Conservation (phyloP, 2,329 filamentous ascomycete genomes). For the Ophiostoma sp. region DNA sequence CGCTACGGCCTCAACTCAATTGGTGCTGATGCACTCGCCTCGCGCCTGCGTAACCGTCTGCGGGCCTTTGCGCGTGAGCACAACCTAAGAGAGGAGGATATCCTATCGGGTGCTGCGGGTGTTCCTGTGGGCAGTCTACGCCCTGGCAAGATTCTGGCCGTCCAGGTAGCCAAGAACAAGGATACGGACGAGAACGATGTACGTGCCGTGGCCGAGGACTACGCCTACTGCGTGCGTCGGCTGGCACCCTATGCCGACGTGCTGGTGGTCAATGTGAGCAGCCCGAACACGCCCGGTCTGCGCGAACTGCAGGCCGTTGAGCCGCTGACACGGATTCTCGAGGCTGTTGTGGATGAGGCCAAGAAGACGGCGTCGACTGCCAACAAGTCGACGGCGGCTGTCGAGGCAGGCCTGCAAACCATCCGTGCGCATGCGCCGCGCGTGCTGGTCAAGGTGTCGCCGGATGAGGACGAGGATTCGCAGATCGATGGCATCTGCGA, state of each 20-base stretch:
- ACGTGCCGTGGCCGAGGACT: conserved; percentile 70
- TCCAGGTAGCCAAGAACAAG: conserved; percentile 98
- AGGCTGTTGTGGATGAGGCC: conserved; percentile 76
- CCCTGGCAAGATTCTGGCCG: conserved; percentile 70
- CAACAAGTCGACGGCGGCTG: conserved; percentile 8
- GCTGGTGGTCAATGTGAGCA: conserved; percentile 96
- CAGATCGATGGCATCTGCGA: conserved; percentile 86
- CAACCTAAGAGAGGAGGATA: conserved; percentile 64
- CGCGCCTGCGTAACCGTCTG: conserved; percentile 69
- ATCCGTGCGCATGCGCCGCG: conserved; percentile 64
- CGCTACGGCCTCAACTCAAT: conserved; percentile 91
- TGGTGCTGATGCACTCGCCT: conserved; percentile 82
- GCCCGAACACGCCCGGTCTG: conserved; percentile 89
- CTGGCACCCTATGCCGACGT: conserved; percentile 88
- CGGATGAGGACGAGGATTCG: conserved; percentile 80
- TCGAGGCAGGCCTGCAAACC: conserved; percentile 21
- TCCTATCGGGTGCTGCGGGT: conserved; percentile 64
- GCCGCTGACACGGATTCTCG: conserved; percentile 73
- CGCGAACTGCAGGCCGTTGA: conserved; percentile 79
- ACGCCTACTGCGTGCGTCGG: conserved; percentile 81
- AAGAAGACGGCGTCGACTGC: conserved; percentile 46
- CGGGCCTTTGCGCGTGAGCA: conserved; percentile 66
- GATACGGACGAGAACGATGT: conserved; percentile 79
- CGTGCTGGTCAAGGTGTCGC: conserved; percentile 98
- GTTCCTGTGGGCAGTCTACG: conserved; percentile 79